Percentiles rank a stretch among this genome's conserved stretches.
Conservation (phyloP, 768 basidiomycete species). For the Psilocybe azurescens region DNA sequence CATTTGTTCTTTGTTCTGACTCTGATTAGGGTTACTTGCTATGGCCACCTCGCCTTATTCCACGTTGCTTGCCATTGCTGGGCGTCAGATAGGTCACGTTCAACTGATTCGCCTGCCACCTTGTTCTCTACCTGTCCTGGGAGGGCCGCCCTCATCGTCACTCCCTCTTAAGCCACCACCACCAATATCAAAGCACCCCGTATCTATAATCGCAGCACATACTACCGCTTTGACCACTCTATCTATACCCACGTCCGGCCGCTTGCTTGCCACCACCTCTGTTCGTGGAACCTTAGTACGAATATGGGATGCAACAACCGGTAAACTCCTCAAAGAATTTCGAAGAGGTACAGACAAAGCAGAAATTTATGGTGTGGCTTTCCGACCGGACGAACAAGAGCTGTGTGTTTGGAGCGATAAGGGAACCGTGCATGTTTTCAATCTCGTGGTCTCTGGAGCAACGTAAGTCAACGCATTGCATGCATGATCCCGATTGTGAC, state of each 20-base stretch:
- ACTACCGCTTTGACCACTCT: conserved; percentile 79
- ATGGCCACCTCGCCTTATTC: conserved; percentile 80
- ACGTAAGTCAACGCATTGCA: conserved; percentile 53
- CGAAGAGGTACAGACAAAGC: conserved; percentile 89
- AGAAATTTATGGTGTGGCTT: conserved; percentile 89
- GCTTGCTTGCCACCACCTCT: conserved; percentile 84
- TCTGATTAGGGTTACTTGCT: conserved; percentile 66
- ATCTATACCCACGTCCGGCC: conserved; percentile 77
- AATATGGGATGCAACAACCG: conserved; percentile 80
- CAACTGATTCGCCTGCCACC: conserved; percentile 87
- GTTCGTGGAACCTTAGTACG: conserved; percentile 84
- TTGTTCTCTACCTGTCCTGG: conserved; percentile 63
- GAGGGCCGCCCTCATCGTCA: conserved; percentile 59
- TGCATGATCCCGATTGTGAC: conserved; percentile 10
- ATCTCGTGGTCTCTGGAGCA: conserved; percentile 66
- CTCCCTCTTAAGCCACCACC: conserved; percentile 62
- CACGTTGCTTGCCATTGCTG: conserved; percentile 86
- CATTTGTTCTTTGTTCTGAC: conserved; percentile 1
- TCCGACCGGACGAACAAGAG: conserved; percentile 85
- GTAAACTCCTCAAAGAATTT: conserved; percentile 79
- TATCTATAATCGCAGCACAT: conserved; percentile 86
- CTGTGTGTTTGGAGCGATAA: conserved; percentile 96
- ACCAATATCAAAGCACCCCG: conserved; percentile 63
- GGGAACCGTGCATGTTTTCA: conserved; percentile 91
- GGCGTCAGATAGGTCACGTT: conserved; percentile 86